phyloP scores from a whole-genome alignment of 371 early-diverging fungal species.

The Nosema muscidifuracis region DNA sequence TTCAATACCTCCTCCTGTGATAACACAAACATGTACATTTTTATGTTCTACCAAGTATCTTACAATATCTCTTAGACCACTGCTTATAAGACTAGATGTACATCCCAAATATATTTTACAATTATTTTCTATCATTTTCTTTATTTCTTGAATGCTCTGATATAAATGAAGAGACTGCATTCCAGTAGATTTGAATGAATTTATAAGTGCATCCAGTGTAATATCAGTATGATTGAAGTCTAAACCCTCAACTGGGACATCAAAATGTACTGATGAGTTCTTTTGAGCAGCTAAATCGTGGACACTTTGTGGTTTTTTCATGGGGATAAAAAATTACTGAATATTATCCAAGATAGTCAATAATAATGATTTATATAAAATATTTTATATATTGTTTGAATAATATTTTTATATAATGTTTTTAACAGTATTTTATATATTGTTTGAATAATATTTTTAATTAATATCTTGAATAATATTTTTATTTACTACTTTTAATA shows the following conservation, averaged over 20 bases:
- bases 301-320: conserved; percentile 7
- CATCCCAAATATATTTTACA: conserved; percentile 62
- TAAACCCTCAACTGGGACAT: conserved; percentile 36
- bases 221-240: conserved; percentile 38
- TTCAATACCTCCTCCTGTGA: conserved; percentile 94
- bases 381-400: too few relatives aligned
- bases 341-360: too few relatives aligned
- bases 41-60: conserved; percentile 74
- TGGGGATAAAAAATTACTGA: conserved; percentile 4
- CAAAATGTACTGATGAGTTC: conserved; percentile 19
- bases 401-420: too few relatives aligned
- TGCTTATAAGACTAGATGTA: conserved; percentile 90
- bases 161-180: conserved; percentile 60
- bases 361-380: too few relatives aligned
- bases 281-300: neutral
- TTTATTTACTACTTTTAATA: too few relatives aligned
- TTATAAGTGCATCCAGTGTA: conserved; percentile 39
- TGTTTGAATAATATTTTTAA: too few relatives aligned
- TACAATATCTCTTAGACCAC: conserved; percentile 87
- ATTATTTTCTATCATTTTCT: conserved; percentile 54
- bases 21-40: conserved; percentile 76
- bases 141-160: conserved; percentile 60
- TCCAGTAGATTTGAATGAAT: conserved; percentile 55
- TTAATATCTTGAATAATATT: too few relatives aligned
- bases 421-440: too few relatives aligned